These are phyloP conservation scores for Asclepias syriaca DNA, from an alignment of 257 asterid genomes.

Conservation along the genomic window DNA sequence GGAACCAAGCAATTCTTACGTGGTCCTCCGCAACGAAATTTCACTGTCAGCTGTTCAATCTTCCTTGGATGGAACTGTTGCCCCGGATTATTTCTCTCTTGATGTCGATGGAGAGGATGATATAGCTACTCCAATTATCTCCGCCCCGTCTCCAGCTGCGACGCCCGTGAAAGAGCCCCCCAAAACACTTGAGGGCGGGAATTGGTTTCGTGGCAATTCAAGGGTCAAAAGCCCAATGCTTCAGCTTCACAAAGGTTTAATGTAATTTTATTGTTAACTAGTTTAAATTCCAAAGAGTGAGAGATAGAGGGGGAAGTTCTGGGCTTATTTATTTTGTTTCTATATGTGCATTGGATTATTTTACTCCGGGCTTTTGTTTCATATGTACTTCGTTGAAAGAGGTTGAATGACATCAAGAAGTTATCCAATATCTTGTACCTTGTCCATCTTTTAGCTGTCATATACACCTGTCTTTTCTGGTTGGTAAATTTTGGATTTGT, in stretches of 20 bases:
- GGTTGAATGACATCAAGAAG: neutral
- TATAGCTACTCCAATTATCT: conserved; percentile 12
- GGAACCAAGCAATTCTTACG: conserved; percentile 37
- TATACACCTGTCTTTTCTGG: neutral
- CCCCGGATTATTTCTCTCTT: conserved; percentile 79
- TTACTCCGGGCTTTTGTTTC: neutral
- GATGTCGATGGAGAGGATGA: conserved; percentile 41
- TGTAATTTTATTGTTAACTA: neutral
- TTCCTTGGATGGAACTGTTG: conserved; percentile 48
- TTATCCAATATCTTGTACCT: neutral
- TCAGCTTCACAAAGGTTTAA: conserved; percentile 80
- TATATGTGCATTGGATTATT: neutral
- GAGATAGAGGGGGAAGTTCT: neutral
- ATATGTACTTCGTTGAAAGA: neutral
- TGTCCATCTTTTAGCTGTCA: neutral
- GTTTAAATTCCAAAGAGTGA: neutral
- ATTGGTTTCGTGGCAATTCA: conserved; percentile 77
- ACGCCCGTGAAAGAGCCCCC: conserved; percentile 16
- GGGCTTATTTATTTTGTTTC: neutral
- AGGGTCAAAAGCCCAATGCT: conserved; percentile 85
- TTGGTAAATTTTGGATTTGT: neutral
- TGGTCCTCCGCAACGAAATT: conserved; percentile 61
- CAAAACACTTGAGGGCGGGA: conserved; percentile 74
- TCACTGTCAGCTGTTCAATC: conserved; percentile 31
- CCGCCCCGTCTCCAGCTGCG: conserved; percentile 21